Base-by-base conservation (phyloP, 352 stramenopile species). In the Saprolegnia diclina region DNA sequence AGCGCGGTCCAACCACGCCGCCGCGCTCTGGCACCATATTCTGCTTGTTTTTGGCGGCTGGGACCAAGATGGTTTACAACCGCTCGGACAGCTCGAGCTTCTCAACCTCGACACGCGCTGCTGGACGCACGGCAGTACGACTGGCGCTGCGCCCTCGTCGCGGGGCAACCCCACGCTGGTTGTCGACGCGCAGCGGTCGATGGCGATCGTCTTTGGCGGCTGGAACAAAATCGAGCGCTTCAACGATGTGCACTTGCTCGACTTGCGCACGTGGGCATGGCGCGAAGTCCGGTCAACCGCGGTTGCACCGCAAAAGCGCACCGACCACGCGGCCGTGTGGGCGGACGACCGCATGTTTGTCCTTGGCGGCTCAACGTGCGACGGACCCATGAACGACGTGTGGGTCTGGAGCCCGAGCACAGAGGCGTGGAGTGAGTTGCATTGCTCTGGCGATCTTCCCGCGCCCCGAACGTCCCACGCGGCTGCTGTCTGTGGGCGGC, bases 191-290 rank as follows among this genome's bases (percentile, higher is more conserved):
- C 16, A 19, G 13, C 52, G 50, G 26, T 72, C 86, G 24, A 77
- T 89, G 64, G 75, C 98, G 55, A 95, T 98, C 59, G 79, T 99
- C 44, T 99, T 98, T 78, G 96, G 96, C 52, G 94, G 96, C 56
- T 99, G 94, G 94, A 82, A 96, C 69, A 87, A 88, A 21, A 79
- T 86, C 42, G 83, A 96, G 68, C 79, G 94, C 56, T 82, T 98
- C 13, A 98, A 98, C 76, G 95, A 98, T 75, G 90, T 99, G 63
- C 88, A 98, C 77, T 81, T 98, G 38, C 79, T 99, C 19, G 85
- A 98, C 73, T 96, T 89, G 16, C 72, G 57, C 19, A 94, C 82
- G 26, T 87, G 88, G 56, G 89, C 80, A n/a, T 99, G 94, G 95
- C 94, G 0, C 69, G 76, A 11, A 78, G 24, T 19, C 6, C 19